Conservation (phyloP, 2,329 filamentous ascomycete species). For the Beauveria asiatica region DNA sequence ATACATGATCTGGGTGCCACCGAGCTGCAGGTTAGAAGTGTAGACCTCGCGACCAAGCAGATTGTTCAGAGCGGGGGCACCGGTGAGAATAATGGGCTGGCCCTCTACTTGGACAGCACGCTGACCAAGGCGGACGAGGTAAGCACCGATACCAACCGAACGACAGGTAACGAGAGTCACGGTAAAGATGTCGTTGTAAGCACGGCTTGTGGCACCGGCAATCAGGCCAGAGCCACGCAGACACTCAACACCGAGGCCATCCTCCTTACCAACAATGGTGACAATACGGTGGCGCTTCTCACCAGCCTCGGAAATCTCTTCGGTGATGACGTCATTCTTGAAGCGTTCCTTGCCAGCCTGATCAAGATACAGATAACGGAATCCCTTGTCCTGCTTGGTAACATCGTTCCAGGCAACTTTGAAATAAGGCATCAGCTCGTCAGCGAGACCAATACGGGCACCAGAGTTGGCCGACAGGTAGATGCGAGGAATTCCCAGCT, state of each 20-base stretch:
- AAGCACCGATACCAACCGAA: constrained; percentile 98
- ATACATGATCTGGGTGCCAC: constrained; percentile 99
- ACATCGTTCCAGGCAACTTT: constrained; percentile 92
- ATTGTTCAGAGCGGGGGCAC: constrained; percentile 96
- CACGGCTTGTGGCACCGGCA: constrained; percentile 90
- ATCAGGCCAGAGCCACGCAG: constrained; percentile 95
- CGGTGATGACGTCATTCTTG: constrained; percentile 66
- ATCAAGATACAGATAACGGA: constrained; percentile 94
- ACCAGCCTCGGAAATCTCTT: constrained; percentile 75
- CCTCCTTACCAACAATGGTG: constrained; percentile 85
- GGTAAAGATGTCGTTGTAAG: constrained; percentile 98
- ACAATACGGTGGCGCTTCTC: constrained; percentile 91
- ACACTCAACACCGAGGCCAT: constrained; percentile 96
- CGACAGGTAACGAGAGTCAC: constrained; percentile 95
- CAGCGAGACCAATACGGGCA: constrained; percentile 91
- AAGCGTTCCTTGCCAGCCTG: constrained; percentile 80
- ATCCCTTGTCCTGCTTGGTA: constrained; percentile 72
- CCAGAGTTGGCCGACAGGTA: constrained; percentile 98
- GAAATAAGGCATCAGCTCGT: constrained; percentile 95
- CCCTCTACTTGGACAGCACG: constrained; percentile 98
- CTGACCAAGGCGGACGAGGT: constrained; percentile 95
- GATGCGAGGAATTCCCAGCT: constrained; percentile 90
- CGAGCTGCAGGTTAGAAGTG: constrained; percentile 96
- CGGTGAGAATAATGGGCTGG: constrained; percentile 96
- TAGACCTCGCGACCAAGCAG: constrained; percentile 96